phyloP scores from a whole-genome alignment of 345 rosid species.

The Physaria fendleri region DNA sequence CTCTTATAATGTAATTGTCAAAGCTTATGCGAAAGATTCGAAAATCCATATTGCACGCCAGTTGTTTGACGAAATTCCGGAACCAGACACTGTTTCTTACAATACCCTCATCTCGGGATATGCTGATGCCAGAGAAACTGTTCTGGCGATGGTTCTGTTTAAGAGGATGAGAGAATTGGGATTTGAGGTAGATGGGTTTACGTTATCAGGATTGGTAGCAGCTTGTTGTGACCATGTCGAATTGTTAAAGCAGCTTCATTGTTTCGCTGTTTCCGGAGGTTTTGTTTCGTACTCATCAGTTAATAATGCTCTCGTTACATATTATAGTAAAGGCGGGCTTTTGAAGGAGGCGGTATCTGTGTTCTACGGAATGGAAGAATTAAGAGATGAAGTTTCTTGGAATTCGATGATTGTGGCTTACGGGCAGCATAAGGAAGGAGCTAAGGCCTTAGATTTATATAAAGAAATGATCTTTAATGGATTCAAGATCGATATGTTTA shows the following conservation, averaged over 20 bases:
- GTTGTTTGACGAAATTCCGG: conserved; percentile 78
- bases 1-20: conserved; percentile 68
- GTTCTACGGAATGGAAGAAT: conserved; percentile 52
- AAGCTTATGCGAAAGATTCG: conserved; percentile 45
- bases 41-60: conserved; percentile 41
- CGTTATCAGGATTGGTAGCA: conserved; percentile 63
- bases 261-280: conserved; percentile 49
- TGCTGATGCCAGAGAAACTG: conserved; percentile 50
- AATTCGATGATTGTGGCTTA: conserved; percentile 85
- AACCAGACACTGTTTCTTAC: conserved; percentile 68
- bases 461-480: conserved; percentile 56
- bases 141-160: conserved; percentile 44
- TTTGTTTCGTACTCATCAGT: conserved; percentile 63
- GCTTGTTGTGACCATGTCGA: conserved; percentile 42
- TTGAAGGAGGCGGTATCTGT: conserved; percentile 56
- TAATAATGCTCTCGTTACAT: conserved; percentile 60
- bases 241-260: conserved; percentile 62
- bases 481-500: conserved; percentile 60
- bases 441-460: conserved; percentile 53
- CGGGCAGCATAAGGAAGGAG: conserved; percentile 77
- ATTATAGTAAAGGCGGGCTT: conserved; percentile 57
- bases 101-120: conserved; percentile 73
- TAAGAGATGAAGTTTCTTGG: conserved; percentile 83
- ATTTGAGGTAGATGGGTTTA: conserved; percentile 64
- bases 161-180: conserved; percentile 46